phyloP scores from a whole-genome alignment of 768 basidiomycete species.

The Mycena rebaudengoi region DNA sequence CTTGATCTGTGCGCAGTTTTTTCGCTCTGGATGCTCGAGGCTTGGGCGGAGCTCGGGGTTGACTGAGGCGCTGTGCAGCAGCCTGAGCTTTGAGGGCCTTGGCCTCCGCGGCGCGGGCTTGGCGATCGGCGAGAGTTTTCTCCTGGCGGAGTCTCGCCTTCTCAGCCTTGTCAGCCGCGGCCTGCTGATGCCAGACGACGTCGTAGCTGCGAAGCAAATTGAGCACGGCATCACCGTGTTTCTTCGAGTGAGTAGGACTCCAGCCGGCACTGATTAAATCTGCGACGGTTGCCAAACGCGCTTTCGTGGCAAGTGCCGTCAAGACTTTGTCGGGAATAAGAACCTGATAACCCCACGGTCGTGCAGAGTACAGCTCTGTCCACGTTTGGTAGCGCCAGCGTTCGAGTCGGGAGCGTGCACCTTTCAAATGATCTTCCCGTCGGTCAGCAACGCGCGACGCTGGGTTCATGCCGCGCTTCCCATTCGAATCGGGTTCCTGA shows the following conservation, averaged over 20 bases:
- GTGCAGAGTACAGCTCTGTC: neutral
- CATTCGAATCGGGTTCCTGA: neutral
- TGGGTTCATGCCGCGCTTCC: neutral
- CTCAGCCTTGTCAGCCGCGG: neutral
- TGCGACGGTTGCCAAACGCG: conserved; percentile 15
- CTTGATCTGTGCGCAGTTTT: neutral
- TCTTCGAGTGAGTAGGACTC: conserved; percentile 10
- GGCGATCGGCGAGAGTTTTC: neutral
- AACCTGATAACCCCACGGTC: conserved; percentile 4
- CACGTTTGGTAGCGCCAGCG: neutral
- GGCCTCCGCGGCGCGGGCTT: neutral
- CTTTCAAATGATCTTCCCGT: neutral
- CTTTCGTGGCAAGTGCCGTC: conserved; percentile 25
- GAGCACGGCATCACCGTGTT: conserved; percentile 33
- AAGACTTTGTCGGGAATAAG: conserved; percentile 27
- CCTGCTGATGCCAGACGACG: neutral
- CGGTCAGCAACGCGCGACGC: neutral
- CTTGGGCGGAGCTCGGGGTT: neutral
- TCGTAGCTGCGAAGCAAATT: conserved; percentile 5
- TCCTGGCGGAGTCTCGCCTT: neutral
- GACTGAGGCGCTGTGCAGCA: neutral
- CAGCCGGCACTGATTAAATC: conserved; percentile 23
- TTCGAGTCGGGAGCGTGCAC: neutral
- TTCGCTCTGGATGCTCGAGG: conserved; percentile 4
- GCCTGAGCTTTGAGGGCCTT: neutral